Base-by-base conservation (phyloP, 129 eudicot genomes). In the Ambrosia trifida region DNA sequence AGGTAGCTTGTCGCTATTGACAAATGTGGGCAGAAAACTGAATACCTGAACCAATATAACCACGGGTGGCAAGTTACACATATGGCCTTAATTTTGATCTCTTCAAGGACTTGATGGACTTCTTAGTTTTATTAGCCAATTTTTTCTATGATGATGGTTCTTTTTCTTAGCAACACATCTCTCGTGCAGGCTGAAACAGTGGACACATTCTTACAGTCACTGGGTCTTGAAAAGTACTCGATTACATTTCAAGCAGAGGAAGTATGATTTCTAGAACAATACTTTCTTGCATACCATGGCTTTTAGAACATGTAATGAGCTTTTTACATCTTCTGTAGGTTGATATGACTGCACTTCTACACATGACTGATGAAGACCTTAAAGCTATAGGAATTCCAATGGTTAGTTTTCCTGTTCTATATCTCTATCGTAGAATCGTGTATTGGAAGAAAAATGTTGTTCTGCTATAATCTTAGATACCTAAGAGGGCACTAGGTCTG, bases 221-320 rank as follows among this genome's bases (percentile, higher is more conserved):
- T 89, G 64, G 98, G 89, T 62, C 98, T 92, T 43, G 95, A 87
- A 65, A 92, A 92, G 76, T 92, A 92, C 71, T 87, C 88, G 5
- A 92, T 89, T 77, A 83, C 89, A 70, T 89, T 92, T 82, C 96
- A 92, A 72, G 96, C 96, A 62, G 98, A 92, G 78, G 98, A 92
- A 78, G 98, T 92, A 83, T 71, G 87, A 33, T 14, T 64, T 70
- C n/a, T 32, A 24, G 53, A 6, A 30, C 28, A 45, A 24, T 36
- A n/a, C 5, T 63, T 77, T 66, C 12, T 56, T 35, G 3, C 32
- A 17, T 62, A 60, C 16, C 45, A 24, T 50, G 17, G 4, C 5
- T 49, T 35, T 16, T 24, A 46, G 8, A 44, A 49, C 18, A 12
- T 35, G 24, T 70, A 33, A 38, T 16, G 36, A 67, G 41, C 51